A percentile compares a stretch with the other conserved stretches of the same genome.
Conservation (phyloP, 306 rosid genomes). For the Pueraria montana region DNA sequence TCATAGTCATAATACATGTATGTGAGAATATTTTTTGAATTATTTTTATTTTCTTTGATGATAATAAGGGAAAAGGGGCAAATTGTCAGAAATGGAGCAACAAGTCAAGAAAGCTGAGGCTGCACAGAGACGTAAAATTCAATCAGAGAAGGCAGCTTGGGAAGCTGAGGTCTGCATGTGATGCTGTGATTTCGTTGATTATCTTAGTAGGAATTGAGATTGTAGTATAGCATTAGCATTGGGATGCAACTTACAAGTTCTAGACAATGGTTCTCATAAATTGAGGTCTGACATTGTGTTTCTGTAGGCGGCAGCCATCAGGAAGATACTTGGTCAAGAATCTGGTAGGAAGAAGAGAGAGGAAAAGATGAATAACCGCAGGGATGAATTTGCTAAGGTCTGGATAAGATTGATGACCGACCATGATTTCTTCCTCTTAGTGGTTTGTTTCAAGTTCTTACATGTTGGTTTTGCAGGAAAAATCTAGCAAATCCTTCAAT, state of each 20-base stretch:
- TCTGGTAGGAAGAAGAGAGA: conserved; percentile 69
- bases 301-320: conserved; percentile 71
- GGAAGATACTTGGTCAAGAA: conserved; percentile 74
- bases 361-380: conserved; percentile 62
- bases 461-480: conserved; percentile 59
- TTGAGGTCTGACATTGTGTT: conserved; percentile 25
- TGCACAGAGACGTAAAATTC: conserved; percentile 67
- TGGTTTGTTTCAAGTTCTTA: conserved; percentile 26
- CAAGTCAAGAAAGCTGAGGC: conserved; percentile 73
- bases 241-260: conserved; percentile 31
- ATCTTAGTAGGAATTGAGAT: conserved; percentile 33
- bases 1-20: too few species aligned
- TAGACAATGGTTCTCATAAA: conserved; percentile 20
- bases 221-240: conserved; percentile 10
- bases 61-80: conserved; percentile 56
- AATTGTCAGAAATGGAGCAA: conserved; percentile 63
- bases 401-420: not conserved
- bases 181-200: conserved; percentile 7
- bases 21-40: too few species aligned
- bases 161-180: not conserved
- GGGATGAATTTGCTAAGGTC: conserved; percentile 54
- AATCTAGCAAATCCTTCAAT: conserved; percentile 47
- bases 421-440: not conserved
- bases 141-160: conserved; percentile 46
- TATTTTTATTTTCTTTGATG: conserved; percentile 38